Conservation (phyloP, 495 filamentous ascomycete species). For the Aspergillus conjunctus region DNA sequence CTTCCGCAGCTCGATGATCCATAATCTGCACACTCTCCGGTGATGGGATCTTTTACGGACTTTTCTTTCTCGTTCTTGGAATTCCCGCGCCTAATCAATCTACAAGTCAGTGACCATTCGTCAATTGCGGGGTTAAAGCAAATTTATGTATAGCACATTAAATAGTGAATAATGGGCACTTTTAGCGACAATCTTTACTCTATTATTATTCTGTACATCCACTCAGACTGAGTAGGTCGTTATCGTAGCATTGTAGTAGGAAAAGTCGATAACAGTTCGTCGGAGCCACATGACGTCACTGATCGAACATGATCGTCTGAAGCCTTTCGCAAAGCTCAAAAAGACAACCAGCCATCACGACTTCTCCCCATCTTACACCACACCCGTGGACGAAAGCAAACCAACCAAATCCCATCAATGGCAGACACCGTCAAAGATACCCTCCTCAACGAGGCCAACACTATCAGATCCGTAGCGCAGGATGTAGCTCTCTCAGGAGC, state of each 20-base stretch:
- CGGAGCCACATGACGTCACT: neutral
- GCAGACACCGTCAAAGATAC: constrained; percentile 45
- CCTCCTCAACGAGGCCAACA: constrained; percentile 43
- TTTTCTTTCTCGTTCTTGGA: neutral
- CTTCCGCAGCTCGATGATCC: constrained; percentile 4
- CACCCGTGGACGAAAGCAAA: no score
- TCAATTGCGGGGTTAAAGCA: neutral
- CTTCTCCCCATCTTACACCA: constrained; percentile 1
- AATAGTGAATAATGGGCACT: neutral
- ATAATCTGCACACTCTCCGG: neutral
- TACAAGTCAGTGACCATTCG: neutral
- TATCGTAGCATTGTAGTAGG: no score
- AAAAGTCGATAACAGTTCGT: no score
- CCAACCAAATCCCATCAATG: constrained; percentile 30
- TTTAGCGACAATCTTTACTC: neutral
- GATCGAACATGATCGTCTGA: neutral
- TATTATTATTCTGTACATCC: no score
- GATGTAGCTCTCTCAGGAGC: constrained; percentile 71
- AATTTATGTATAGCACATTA: neutral
- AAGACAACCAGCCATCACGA: neutral
- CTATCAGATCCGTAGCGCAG: constrained; percentile 49
- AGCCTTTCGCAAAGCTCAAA: neutral
- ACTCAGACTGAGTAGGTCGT: no score
- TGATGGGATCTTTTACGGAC: neutral
- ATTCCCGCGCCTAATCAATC: neutral